Percentiles rank a stretch among this genome's conserved stretches.
Evolutionary conservation across 164 flowering plant species (phyloP).

Genomic region (Magnolia sinica): DNA sequence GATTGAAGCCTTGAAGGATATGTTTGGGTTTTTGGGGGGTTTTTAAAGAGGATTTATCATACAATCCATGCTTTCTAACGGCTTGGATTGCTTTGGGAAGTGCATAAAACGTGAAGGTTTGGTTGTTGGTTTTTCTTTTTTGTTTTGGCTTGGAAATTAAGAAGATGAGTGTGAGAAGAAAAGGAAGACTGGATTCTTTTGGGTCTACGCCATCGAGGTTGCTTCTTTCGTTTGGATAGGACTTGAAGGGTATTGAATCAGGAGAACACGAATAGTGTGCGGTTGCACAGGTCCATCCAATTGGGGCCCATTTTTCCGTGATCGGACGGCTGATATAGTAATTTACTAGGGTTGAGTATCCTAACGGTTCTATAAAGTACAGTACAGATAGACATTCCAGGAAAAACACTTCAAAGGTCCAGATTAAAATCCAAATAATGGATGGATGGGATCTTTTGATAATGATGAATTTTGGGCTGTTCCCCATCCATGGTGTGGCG

Average conservation of each 20-base stretch:
- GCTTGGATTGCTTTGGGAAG: constrained; percentile 16
- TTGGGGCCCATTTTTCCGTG: too few relatives aligned
- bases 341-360: too few relatives aligned
- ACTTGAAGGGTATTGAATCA: not conserved
- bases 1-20: not conserved
- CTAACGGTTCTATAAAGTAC: too few relatives aligned
- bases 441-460: not conserved
- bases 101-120: constrained; percentile 28
- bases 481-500: too few relatives aligned
- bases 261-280: not conserved
- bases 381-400: too few relatives aligned
- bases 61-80: constrained; percentile 23
- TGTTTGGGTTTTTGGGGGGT: not conserved
- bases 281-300: not conserved
- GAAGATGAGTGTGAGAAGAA: not conserved
- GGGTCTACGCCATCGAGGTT: constrained; percentile 10
- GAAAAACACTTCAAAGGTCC: too few relatives aligned
- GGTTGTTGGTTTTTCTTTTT: constrained; percentile 16
- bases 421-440: not conserved
- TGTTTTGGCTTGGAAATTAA: constrained; percentile 2
- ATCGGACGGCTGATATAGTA: too few relatives aligned
- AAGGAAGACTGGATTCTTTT: constrained; percentile 2
- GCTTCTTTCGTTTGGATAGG: constrained; percentile 3
- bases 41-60: constrained; percentile 17
- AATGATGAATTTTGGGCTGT: too few relatives aligned